phyloP scores from a whole-genome alignment of 2,329 filamentous ascomycete genomes.

The Trichoderma atrobrunneum region DNA sequence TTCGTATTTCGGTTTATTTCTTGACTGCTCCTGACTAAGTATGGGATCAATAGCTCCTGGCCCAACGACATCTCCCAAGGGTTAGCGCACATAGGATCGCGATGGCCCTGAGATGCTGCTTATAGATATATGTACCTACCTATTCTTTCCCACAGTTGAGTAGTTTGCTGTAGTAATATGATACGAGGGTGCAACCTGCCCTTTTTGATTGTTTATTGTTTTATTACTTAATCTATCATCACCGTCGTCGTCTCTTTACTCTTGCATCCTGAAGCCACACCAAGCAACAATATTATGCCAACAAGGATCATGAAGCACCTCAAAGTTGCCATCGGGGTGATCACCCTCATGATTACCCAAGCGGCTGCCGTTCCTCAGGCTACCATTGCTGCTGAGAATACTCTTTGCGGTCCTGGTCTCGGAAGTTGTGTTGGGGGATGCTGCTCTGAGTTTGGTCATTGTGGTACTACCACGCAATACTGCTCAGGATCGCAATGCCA shows the following conservation, averaged over 20 bases:
- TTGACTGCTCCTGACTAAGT: neutral
- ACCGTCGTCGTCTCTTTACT: neutral
- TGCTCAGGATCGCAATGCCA: constrained; percentile 40
- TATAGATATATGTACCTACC: neutral
- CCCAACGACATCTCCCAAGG: neutral
- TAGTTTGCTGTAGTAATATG: neutral
- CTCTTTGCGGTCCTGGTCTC: constrained; percentile 33
- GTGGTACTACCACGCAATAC: constrained; percentile 35
- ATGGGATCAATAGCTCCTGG: neutral
- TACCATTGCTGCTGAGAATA: neutral
- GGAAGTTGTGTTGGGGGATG: constrained; percentile 37
- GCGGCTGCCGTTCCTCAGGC: neutral
- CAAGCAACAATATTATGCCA: neutral
- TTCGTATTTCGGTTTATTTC: neutral
- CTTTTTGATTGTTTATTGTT: neutral
- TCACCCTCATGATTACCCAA: neutral
- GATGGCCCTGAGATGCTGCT: neutral
- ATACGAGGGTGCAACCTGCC: neutral
- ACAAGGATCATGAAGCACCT: neutral
- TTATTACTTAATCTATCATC: neutral
- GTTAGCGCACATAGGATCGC: neutral
- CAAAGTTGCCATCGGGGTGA: neutral
- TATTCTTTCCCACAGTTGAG: neutral
- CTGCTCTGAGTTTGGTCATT: constrained; percentile 39
- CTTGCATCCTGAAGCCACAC: neutral